Percentiles rank a stretch among this genome's conserved stretches.
These are phyloP conservation scores for Delphinella strobiligena DNA, from an alignment of 2,329 filamentous ascomycete genomes.

Conservation along the genomic window DNA sequence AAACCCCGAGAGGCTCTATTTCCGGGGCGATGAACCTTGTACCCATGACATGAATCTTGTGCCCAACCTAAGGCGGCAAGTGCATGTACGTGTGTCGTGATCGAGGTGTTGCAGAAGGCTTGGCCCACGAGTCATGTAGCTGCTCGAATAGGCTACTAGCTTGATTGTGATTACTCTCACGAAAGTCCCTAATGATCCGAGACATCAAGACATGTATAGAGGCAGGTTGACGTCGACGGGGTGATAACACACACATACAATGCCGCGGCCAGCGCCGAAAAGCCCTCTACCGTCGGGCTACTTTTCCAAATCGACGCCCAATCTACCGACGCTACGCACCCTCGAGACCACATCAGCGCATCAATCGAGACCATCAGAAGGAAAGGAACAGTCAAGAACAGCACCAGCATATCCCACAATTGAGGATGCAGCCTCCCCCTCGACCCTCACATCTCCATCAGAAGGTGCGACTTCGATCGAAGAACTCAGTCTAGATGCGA, in stretches of 20 bases:
- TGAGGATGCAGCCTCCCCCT: slow-evolving; percentile 7
- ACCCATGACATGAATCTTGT: too few species aligned
- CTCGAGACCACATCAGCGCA: slow-evolving; percentile 14
- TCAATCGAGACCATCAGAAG: neutral
- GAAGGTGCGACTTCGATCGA: slow-evolving; percentile 25
- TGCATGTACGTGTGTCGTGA: too few species aligned
- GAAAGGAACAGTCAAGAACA: neutral
- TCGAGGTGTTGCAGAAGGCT: too few species aligned
- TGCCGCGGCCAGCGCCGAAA: slow-evolving; percentile 34
- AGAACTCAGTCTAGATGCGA: slow-evolving; percentile 22
- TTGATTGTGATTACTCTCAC: too few species aligned
- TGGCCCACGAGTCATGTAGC: too few species aligned
- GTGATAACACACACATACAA: slow-evolving; percentile 10
- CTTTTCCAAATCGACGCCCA: slow-evolving; percentile 36
- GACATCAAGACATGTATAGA: too few species aligned
- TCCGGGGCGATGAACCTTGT: too few species aligned
- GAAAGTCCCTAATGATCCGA: too few species aligned
- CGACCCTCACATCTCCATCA: slow-evolving; percentile 23
- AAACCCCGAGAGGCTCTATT: too few species aligned
- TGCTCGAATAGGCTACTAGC: too few species aligned
- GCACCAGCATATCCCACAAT: slow-evolving; percentile 8
- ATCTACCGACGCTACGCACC: slow-evolving; percentile 29
- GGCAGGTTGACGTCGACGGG: too few species aligned
- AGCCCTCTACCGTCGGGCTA: slow-evolving; percentile 24
- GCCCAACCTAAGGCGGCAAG: too few species aligned